phyloP scores from a whole-genome alignment of 805 yeast species.

The Candida coquimbonensis region DNA sequence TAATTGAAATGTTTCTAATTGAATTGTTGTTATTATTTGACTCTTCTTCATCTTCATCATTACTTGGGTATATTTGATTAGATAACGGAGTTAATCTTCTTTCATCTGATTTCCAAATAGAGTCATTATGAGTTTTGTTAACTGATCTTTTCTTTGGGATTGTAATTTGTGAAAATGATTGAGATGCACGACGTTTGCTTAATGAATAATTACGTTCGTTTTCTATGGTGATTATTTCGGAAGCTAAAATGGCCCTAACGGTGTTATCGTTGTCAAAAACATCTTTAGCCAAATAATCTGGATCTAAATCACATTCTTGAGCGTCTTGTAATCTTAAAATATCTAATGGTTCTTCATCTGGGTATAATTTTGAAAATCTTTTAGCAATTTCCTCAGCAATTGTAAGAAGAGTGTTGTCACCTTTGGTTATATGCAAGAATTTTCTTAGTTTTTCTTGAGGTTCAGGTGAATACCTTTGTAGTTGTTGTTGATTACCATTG shows the following conservation, averaged over 20 bases:
- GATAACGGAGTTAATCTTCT: constrained; percentile 33
- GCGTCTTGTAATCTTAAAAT: constrained; percentile 61
- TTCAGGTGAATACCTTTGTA: constrained; percentile 14
- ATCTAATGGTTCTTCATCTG: constrained; percentile 46
- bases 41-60: constrained; percentile 2
- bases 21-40: neutral
- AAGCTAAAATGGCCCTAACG: constrained; percentile 38
- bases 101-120: constrained; percentile 13
- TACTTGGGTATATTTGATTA: constrained; percentile 31
- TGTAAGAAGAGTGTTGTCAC: constrained; percentile 36
- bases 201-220: constrained; percentile 2
- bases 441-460: constrained; percentile 32
- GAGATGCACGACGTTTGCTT: constrained; percentile 21
- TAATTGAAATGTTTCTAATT: constrained; percentile 22
- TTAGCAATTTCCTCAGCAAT: constrained; percentile 48
- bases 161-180: constrained; percentile 13
- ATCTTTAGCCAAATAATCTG: constrained; percentile 61
- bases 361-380: constrained; percentile 59
- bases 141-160: constrained; percentile 23
- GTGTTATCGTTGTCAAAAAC: constrained; percentile 48
- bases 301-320: constrained; percentile 70
- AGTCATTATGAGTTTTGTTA: neutral
- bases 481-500: constrained; percentile 4
- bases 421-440: constrained; percentile 58
- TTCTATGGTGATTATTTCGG: constrained; percentile 29